Base-by-base conservation (phyloP, 805 yeast genomes). In the Wickerhamomyces hampshirensis region DNA sequence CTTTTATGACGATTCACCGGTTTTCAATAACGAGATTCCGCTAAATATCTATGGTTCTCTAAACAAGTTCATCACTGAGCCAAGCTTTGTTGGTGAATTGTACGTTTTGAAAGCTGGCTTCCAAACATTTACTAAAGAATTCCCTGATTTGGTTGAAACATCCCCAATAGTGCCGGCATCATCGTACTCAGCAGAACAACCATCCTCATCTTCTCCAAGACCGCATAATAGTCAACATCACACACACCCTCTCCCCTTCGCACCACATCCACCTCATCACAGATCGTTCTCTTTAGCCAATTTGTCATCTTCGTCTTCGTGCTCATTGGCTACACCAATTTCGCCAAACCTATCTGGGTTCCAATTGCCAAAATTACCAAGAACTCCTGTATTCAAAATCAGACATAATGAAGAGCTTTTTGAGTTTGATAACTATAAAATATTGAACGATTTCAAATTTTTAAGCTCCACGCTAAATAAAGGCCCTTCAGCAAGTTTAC, bases 321-420 rank as follows among this genome's bases (percentile, higher is more conserved):
- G 10, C 7, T 34, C 42, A 6, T 26, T 44, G 14, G 3, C 41
- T 15, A 33, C 43, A 26, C 21, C 24, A 21, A 36, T 34, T 2
- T 47, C 56, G 3, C 55, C 60, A 19, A 50, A 53, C 17, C 40
- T 60, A 10, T 67, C 80, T 4, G 72, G 76, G 45, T 79, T 79
- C 47, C 62, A 65, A 24, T 61, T 79, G 24, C 85, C 85, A 1
- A 63, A 60, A 15, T 55, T 49, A 33, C 62, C 59, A 16, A 54
- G 37, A 43, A 51, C 49, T 44, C 77, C 70, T 45, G 60, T 73
- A 23, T 70, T 70, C 54, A 66, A 66, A 44, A 61, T 68, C 6
- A 53, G 71, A 29, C 73, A 69, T 64, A 74, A 77, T 42, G 85
- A 79, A 50, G 84, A 79, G 47, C 40, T 39, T 31, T 58, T 30